Evolutionary conservation across 106 monocot species (phyloP), one percentile per base, ranked within the genome.

Genomic region (Platanthera guangdongensis): DNA sequence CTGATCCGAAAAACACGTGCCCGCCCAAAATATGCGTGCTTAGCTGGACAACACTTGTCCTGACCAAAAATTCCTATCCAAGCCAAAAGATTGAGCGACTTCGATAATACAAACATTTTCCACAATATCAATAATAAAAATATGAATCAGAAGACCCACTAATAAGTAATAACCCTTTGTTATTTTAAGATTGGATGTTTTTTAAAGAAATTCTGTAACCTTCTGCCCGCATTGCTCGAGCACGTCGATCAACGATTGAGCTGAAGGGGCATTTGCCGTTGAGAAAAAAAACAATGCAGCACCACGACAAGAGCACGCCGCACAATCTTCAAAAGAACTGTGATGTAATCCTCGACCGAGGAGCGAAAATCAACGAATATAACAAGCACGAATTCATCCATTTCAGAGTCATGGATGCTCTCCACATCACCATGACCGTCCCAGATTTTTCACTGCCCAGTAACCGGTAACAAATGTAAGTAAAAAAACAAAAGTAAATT

Each of bases 281-380:
- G n/a, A 45, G 45, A 79, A 13, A 83, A 68, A 57, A 83, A 57
- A 52, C 78, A 54, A 69, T 83, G 83, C 16, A 83, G 25, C 16
- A 54, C 51, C 0, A 74, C 78, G 14, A 51, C 32, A 69, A 83
- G 51, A 16, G 79, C 74, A 59, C 75, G 69, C 14, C 79, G 75
- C 6, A 74, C 74, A 28, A 74, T 75, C 9, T 15, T 69, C 4
- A 65, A 69, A 6, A 84, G 71, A 18, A 84, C 47, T 15, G 68
- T 71, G 3, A 45, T 45, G 53, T 80, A 84, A n/a, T 84, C 80
- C 19, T 80, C 75, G 7, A 80, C 72, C 12, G 76, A 71, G 15
- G 76, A 45, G 14, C 80, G 84, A 28, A 84, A 47, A 71, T 84
- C 76, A 7, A 50, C 39, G 9, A 73, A 73, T 16, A 73, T 50